Percentiles rank a stretch among this genome's conserved stretches.
phyloP scores from a whole-genome alignment of 345 rosid genomes.

The Crucihimalaya himalaica region DNA sequence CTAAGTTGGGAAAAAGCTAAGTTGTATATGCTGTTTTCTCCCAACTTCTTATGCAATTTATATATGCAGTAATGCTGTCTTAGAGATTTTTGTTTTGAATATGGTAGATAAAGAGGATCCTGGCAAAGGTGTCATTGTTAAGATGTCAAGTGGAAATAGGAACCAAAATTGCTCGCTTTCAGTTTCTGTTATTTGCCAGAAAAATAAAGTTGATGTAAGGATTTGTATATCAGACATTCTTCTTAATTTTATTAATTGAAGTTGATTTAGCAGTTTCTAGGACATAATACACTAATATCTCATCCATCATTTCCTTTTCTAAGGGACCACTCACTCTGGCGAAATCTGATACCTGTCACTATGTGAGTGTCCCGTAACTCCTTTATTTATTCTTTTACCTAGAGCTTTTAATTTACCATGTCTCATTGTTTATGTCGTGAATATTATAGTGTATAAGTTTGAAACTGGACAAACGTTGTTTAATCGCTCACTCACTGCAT shows the following conservation, averaged over 20 bases:
- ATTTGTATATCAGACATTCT: slow-evolving; percentile 31
- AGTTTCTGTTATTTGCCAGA: slow-evolving; percentile 75
- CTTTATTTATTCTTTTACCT: background rate
- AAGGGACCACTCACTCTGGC: slow-evolving; percentile 73
- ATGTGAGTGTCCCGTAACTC: slow-evolving; percentile 57
- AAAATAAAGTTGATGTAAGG: slow-evolving; percentile 65
- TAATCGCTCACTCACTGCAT: background rate
- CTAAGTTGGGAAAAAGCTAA: background rate
- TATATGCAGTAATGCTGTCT: slow-evolving; percentile 19
- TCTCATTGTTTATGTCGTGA: background rate
- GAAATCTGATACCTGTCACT: slow-evolving; percentile 66
- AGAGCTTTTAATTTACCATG: background rate
- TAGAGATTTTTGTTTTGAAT: slow-evolving; percentile 30
- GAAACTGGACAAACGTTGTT: background rate
- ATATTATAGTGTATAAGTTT: background rate
- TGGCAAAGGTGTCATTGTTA: slow-evolving; percentile 73
- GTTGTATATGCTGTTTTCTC: background rate
- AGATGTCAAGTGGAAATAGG: slow-evolving; percentile 53
- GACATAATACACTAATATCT: background rate
- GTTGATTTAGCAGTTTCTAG: slow-evolving; percentile 24
- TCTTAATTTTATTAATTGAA: slow-evolving; percentile 9
- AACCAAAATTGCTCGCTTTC: slow-evolving; percentile 72
- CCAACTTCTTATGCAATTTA: background rate
- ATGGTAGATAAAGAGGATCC: slow-evolving; percentile 72
- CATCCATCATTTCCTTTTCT: slow-evolving; percentile 32